Evolutionary conservation across 306 rosid species (phyloP).

Genomic region (Phaseolus lunatus): DNA sequence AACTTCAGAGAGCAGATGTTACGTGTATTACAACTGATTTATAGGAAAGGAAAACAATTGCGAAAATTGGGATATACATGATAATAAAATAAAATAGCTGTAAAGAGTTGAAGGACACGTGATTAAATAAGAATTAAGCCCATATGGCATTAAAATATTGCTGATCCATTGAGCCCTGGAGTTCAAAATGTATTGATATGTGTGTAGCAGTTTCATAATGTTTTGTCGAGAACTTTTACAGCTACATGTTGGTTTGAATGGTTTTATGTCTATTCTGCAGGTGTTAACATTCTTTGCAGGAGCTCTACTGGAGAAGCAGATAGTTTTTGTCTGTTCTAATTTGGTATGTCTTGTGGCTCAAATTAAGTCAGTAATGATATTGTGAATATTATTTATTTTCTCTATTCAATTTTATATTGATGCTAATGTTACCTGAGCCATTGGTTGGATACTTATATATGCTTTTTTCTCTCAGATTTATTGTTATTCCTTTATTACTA

Average conservation of each 20-base stretch:
- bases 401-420: conserved; percentile 23
- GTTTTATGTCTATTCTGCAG: conserved; percentile 57
- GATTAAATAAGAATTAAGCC: background rate
- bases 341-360: conserved; percentile 65
- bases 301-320: conserved; percentile 94
- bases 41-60: background rate
- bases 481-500: conserved; percentile 24
- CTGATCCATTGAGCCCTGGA: conserved; percentile 23
- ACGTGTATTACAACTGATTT: background rate
- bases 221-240: conserved; percentile 39
- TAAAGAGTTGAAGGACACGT: background rate
- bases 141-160: background rate
- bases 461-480: conserved; percentile 3
- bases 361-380: conserved; percentile 34
- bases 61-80: background rate
- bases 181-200: conserved; percentile 32
- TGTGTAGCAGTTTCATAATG: conserved; percentile 21
- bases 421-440: conserved; percentile 18
- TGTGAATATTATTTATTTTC: conserved; percentile 33
- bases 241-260: conserved; percentile 27
- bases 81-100: background rate
- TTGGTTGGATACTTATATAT: conserved; percentile 25
- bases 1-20: background rate
- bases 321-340: conserved; percentile 84
- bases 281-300: conserved; percentile 84